Percentiles rank a stretch among this genome's conserved stretches.
Conservation (phyloP, 2,329 filamentous ascomycete genomes). For the Juglanconis sp. region DNA sequence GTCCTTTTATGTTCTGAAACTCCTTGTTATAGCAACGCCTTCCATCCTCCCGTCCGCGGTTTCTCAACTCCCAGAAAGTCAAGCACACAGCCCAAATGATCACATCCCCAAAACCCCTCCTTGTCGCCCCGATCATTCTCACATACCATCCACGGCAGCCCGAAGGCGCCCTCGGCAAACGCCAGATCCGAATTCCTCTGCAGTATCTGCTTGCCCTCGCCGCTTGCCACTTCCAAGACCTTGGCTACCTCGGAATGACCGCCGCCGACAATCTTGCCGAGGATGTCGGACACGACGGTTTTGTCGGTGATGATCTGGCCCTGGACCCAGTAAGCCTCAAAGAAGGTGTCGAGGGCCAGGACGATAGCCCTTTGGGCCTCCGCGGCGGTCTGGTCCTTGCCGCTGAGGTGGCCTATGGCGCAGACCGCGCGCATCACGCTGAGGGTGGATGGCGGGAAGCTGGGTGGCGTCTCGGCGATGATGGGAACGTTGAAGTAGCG, state of each 20-base stretch:
- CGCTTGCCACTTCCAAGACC: constrained; percentile 25
- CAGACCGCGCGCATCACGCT: constrained; percentile 33
- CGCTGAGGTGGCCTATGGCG: constrained; percentile 23
- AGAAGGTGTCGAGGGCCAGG: constrained; percentile 32
- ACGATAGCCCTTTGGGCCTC: constrained; percentile 19
- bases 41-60: constrained; percentile 29
- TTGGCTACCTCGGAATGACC: constrained; percentile 25
- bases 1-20: too few relatives aligned
- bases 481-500: constrained; percentile 34
- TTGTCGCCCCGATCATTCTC: constrained; percentile 28
- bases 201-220: constrained; percentile 30
- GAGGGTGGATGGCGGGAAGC: constrained; percentile 36
- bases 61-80: constrained; percentile 32
- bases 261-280: constrained; percentile 26
- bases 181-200: constrained; percentile 32
- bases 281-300: constrained; percentile 25
- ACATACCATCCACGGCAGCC: constrained; percentile 37
- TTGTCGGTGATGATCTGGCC: constrained; percentile 26
- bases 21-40: constrained; percentile 28
- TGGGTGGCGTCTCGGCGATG: constrained; percentile 25
- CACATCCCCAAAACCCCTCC: constrained; percentile 38
- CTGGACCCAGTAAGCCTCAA: constrained; percentile 30
- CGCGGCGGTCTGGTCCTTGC: constrained; percentile 14
- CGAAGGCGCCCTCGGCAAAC: constrained; percentile 35
- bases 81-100: constrained; percentile 34